A percentile compares a stretch with the other conserved stretches of the same genome.
phyloP scores from a whole-genome alignment of 495 filamentous ascomycete genomes.

The Penicillium argentinense region DNA sequence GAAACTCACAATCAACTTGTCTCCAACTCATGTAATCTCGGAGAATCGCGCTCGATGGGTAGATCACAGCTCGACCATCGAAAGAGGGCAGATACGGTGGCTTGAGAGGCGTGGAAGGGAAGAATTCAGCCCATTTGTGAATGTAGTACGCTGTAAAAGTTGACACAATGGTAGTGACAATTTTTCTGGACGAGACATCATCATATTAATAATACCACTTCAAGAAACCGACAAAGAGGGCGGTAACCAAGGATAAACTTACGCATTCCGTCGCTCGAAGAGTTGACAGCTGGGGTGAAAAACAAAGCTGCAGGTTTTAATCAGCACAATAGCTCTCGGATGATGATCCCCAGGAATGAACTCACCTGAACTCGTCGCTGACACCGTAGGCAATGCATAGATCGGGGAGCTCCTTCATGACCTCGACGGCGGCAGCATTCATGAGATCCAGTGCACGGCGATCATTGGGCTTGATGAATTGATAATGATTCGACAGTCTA shows the following conservation, averaged over 20 bases:
- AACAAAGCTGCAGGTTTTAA: constrained; percentile 64
- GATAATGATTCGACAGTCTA: constrained; percentile 78
- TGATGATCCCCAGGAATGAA: background rate
- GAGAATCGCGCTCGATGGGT: constrained; percentile 74
- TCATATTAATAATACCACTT: background rate
- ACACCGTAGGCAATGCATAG: constrained; percentile 86
- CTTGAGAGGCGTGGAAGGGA: constrained; percentile 65
- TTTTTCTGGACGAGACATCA: constrained; percentile 58
- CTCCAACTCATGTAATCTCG: constrained; percentile 97
- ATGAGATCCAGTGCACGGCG: constrained; percentile 83
- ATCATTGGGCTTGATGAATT: constrained; percentile 91
- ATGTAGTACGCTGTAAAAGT: constrained; percentile 94
- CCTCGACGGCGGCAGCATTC: constrained; percentile 83
- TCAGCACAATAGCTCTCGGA: background rate
- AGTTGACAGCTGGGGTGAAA: constrained; percentile 76
- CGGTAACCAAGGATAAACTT: constrained; percentile 24
- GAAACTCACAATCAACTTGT: constrained; percentile 83
- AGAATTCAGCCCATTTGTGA: constrained; percentile 73
- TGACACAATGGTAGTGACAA: constrained; percentile 85
- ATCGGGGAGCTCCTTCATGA: constrained; percentile 83
- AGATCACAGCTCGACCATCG: constrained; percentile 86
- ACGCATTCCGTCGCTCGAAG: constrained; percentile 86
- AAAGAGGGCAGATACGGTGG: constrained; percentile 76
- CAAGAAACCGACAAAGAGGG: background rate
- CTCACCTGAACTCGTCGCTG: constrained; percentile 88